Percentiles rank a stretch among this genome's conserved stretches.
Conservation (phyloP, 331 rosid species). For the Rosa hybrid region DNA sequence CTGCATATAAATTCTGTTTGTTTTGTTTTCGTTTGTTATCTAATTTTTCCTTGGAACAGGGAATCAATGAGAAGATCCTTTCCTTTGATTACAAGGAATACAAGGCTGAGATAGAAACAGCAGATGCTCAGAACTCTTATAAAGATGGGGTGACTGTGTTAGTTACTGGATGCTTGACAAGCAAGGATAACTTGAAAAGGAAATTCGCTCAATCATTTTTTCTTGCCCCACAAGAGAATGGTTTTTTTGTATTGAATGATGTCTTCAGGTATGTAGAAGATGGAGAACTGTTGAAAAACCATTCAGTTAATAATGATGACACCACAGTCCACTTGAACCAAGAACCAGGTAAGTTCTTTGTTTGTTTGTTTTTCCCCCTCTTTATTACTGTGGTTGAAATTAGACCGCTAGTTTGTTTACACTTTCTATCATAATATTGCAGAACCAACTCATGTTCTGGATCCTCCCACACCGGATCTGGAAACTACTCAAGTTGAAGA, state of each 20-base stretch:
- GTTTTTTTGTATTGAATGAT: conserved; percentile 74
- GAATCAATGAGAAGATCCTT: conserved; percentile 66
- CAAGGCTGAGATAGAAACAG: conserved; percentile 72
- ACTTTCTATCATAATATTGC: conserved; percentile 18
- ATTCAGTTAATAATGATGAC: conserved; percentile 33
- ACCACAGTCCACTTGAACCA: conserved; percentile 29
- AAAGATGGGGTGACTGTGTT: conserved; percentile 66
- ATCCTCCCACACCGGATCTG: conserved; percentile 50
- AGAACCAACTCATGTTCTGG: conserved; percentile 42
- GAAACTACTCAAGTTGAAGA: conserved; percentile 36
- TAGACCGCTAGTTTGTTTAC: neutral
- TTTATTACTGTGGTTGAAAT: neutral
- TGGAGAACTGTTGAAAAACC: conserved; percentile 36
- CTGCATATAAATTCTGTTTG: neutral
- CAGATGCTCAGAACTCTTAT: conserved; percentile 68
- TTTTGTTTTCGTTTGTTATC: neutral
- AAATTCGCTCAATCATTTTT: conserved; percentile 68
- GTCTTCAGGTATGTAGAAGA: conserved; percentile 71
- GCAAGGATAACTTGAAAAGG: conserved; percentile 66
- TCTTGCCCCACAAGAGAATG: conserved; percentile 80
- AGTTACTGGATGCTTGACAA: conserved; percentile 75
- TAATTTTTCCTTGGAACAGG: conserved; percentile 38
- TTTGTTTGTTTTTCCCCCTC: neutral
- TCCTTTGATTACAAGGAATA: conserved; percentile 56
- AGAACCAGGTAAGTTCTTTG: conserved; percentile 50